These are phyloP conservation scores for Capsella bursapastoris DNA, from an alignment of 345 rosid species.

Conservation along the genomic window DNA sequence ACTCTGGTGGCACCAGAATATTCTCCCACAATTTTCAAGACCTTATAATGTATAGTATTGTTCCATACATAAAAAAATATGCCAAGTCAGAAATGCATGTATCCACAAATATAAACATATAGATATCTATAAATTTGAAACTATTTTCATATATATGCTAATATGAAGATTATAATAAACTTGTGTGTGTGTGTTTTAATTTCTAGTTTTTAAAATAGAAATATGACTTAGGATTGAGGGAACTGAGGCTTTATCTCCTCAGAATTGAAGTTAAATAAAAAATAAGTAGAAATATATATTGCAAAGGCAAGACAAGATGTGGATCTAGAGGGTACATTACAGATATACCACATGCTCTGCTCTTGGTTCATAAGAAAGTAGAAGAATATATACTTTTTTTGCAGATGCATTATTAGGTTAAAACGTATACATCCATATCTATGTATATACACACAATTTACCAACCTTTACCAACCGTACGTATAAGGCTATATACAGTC, in stretches of 20 bases:
- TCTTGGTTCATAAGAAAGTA: conserved; percentile 44
- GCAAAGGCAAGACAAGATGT: conserved; percentile 47
- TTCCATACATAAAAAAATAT: conserved; percentile 23
- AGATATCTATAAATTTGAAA: neutral
- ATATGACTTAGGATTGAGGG: neutral
- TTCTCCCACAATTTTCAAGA: conserved; percentile 77
- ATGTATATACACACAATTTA: too few relatives aligned
- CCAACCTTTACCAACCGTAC: neutral
- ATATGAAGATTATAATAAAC: neutral
- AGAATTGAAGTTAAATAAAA: neutral
- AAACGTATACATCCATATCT: conserved; percentile 23
- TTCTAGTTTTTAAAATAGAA: neutral
- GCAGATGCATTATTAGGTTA: conserved; percentile 39
- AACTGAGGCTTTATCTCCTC: neutral
- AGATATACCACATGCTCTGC: conserved; percentile 52
- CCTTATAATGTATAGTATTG: conserved; percentile 27
- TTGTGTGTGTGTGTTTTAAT: neutral
- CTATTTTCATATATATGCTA: neutral
- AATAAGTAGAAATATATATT: conserved; percentile 10
- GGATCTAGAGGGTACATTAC: conserved; percentile 49
- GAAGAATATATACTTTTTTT: conserved; percentile 45
- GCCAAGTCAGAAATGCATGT: conserved; percentile 2
- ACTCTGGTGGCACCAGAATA: conserved; percentile 86
- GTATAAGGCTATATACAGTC: neutral
- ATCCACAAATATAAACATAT: neutral